Conservation (phyloP, 2,329 filamentous ascomycete genomes). For the Xylaria polymorpha region DNA sequence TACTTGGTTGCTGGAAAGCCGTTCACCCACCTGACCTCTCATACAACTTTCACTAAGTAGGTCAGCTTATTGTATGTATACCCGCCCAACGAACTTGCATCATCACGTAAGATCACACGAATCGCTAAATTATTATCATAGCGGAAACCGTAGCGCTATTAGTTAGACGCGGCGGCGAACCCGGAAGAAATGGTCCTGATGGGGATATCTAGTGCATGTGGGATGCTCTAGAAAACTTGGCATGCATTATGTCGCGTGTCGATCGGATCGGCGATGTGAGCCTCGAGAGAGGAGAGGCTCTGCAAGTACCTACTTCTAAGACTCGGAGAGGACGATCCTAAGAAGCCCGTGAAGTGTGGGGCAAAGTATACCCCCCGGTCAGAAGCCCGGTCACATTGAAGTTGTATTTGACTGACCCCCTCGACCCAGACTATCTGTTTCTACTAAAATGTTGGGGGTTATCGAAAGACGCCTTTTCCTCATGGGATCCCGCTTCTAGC, state of each 20-base stretch:
- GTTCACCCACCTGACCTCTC: neutral
- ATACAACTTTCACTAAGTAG: neutral
- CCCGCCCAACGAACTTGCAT: neutral
- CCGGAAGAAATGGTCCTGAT: neutral
- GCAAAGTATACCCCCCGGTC: neutral
- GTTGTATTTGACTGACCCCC: no score
- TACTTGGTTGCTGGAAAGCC: neutral
- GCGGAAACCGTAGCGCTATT: neutral
- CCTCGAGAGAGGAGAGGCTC: no score
- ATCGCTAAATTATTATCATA: neutral
- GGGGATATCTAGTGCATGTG: neutral
- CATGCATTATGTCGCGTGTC: neutral
- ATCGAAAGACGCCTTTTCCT: neutral
- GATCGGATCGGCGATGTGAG: constrained; percentile 4
- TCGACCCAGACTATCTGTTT: neutral
- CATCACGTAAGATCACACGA: neutral
- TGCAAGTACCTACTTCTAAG: no score
- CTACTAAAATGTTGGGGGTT: neutral
- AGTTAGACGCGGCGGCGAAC: neutral
- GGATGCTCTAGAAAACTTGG: neutral
- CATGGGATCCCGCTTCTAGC: neutral
- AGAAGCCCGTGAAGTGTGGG: neutral
- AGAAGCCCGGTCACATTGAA: no score
- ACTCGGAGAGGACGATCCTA: neutral
- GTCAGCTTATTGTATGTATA: no score